Conservation (phyloP, 140 eudicot species). For the Anethum foeniculum region DNA sequence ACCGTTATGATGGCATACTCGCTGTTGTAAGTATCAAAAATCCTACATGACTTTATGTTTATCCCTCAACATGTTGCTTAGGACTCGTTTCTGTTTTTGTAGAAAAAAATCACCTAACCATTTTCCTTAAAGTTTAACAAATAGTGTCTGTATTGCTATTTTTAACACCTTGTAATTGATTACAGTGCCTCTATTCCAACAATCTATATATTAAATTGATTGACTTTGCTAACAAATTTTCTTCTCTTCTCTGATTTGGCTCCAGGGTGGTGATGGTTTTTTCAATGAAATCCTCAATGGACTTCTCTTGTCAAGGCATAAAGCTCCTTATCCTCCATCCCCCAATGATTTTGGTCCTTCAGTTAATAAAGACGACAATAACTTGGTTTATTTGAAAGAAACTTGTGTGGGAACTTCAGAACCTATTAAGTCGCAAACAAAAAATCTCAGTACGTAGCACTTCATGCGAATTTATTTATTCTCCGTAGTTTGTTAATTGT, state of each 20-base stretch:
- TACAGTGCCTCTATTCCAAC: background rate
- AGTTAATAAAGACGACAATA: slow-evolving; percentile 28
- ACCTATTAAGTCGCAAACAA: slow-evolving; percentile 25
- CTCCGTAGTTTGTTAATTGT: background rate
- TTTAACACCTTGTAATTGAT: background rate
- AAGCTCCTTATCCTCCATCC: slow-evolving; percentile 66
- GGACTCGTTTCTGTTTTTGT: background rate
- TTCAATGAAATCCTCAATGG: slow-evolving; percentile 90
- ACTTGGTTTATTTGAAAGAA: slow-evolving; percentile 27
- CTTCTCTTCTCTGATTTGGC: slow-evolving; percentile 7
- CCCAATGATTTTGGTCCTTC: slow-evolving; percentile 55
- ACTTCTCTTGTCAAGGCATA: slow-evolving; percentile 79
- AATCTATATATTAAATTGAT: background rate
- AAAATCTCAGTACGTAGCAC: slow-evolving; percentile 39
- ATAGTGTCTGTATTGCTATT: background rate
- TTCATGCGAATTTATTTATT: background rate
- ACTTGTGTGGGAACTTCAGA: slow-evolving; percentile 34
- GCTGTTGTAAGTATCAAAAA: slow-evolving; percentile 61
- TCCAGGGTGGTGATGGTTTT: slow-evolving; percentile 97
- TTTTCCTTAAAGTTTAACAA: background rate
- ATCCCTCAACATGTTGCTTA: background rate
- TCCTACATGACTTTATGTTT: slow-evolving; percentile 3
- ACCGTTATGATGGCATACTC: slow-evolving; percentile 59
- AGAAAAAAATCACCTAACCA: background rate
- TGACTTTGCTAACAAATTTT: background rate